Base-by-base conservation (phyloP, 345 rosid species). In the Stellera chamaejasme region DNA sequence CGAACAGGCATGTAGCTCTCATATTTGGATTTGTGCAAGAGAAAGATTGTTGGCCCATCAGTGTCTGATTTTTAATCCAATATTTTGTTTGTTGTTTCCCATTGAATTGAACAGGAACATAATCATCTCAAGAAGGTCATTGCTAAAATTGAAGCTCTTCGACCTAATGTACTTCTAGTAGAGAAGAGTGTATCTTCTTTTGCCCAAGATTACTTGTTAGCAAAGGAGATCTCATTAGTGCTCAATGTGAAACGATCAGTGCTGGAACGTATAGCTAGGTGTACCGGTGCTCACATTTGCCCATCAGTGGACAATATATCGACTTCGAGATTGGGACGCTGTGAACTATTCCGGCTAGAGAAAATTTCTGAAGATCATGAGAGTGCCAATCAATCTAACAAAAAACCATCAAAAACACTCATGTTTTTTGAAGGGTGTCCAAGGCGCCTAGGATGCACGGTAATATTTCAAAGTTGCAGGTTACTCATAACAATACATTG, bases 341-440 rank as follows among this genome's bases (percentile, higher is more conserved):
- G 97, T 63, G 99, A 94, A 74, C 72, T 83, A 44, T 94, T 94
- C 66, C 75, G 81, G 50, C 64, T 89, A 46, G 93, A 83, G 72
- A 83, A 62, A 69, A 82, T 90, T 63, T 44, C 73, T 50, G 97
- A 94, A 75, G 88, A 87, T 63, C 95, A 83, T 9, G 95, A 90
- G 79, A 58, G 61, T 49, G 64, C 72, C 49, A 77, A 62, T 72
- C 95, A 81, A 68, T 69, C 74, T 11, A 82, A 69, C 85, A 82
- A 75, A 73, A 94, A 81, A 61, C 79, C 84, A 27, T 79, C 88
- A n/a, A 90, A 83, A 77, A 90, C 99, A 27, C 77, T 94, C 68
- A 94, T 94, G 99, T 94, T 71, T 65, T 94, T 94, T 77, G 99
- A 94, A 80, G 96, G 99, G 50, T 94, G 99, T 83, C 93, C 99